These are phyloP conservation scores for Salvia hispanica DNA, from an alignment of 257 asterid genomes.

Conservation along the genomic window DNA sequence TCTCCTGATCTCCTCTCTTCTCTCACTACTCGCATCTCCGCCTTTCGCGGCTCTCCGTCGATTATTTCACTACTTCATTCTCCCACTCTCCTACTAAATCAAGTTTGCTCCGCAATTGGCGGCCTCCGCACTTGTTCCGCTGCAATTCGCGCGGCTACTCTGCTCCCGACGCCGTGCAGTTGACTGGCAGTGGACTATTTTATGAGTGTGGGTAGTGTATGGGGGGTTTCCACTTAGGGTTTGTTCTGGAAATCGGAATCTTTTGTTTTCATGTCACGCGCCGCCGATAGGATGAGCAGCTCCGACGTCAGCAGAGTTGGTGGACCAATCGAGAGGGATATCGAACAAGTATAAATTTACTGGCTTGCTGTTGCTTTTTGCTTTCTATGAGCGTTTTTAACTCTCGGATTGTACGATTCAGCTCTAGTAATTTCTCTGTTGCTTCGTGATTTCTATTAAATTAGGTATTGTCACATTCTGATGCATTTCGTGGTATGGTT, in stretches of 20 bases:
- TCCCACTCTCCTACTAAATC: slow-evolving; percentile 17
- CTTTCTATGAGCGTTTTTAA: slow-evolving; percentile 6
- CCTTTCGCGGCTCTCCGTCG: slow-evolving; percentile 32
- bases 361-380: neutral
- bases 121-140: slow-evolving; percentile 25
- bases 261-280: slow-evolving; percentile 40
- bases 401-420: slow-evolving; percentile 24
- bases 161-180: slow-evolving; percentile 14
- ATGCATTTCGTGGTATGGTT: slow-evolving; percentile 24
- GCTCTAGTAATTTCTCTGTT: slow-evolving; percentile 17
- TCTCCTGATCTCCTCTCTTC: slow-evolving; percentile 35
- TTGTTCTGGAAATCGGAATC: slow-evolving; percentile 41
- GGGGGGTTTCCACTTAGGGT: slow-evolving; percentile 51
- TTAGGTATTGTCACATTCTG: slow-evolving; percentile 1
- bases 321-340: slow-evolving; percentile 79
- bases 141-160: slow-evolving; percentile 33
- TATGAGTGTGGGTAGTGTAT: slow-evolving; percentile 43
- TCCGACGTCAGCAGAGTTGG: slow-evolving; percentile 64
- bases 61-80: slow-evolving; percentile 25
- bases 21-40: slow-evolving; percentile 16
- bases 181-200: slow-evolving; percentile 27
- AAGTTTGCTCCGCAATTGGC: slow-evolving; percentile 13
- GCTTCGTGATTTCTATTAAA: slow-evolving; percentile 8
- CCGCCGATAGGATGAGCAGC: slow-evolving; percentile 63
- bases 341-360: slow-evolving; percentile 57